Base-by-base conservation (phyloP, 495 filamentous ascomycete species). In the Emericellopsis terricola region DNA sequence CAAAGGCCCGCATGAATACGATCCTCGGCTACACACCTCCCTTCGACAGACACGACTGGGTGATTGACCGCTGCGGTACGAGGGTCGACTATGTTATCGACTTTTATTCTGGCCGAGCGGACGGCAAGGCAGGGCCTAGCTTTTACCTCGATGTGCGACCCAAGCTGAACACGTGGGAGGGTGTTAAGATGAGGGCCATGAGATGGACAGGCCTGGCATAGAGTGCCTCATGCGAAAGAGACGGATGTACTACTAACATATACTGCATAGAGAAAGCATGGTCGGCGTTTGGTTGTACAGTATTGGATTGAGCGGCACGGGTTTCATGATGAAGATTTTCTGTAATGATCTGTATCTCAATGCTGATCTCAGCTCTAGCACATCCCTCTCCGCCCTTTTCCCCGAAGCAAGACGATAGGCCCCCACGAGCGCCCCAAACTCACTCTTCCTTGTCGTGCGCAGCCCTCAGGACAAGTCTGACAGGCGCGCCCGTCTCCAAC, bases 21-120 rank as follows among this genome's bases (percentile, higher is more conserved):
- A 55, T 81, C 34, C 55, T 94, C 39, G 89, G 89, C 14, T 94
- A 94, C 56, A 73, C 82, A 49, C 60, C 69, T 23, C 89, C 89
- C 28, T 97, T 97, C 51, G 89, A 97, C 57, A 67, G 89, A 32
- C 89, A 97, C 48, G 89, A 97, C 55, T 96, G 89, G 89, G 78
- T 93, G 11, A 76, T 97, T 8, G 86, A 96, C 53, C 62, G 89
- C 38, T 94, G 89, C 43, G 87, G 85, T n/a, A 77, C 71, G 43
- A 65, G 65, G 43, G 56, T 97, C 27, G 89, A 94, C 48, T 97
- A 97, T 50, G 74, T 97, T 17, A 97, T 97, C 54, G 89, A 97
- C 56, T 97, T 96, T 51, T 97, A 97, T 52, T 70, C 78, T 19
- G 89, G 89, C 0, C 81, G 76, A 42, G 60, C 68, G 31, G 54